Percentiles rank a stretch among this genome's conserved stretches.
These are phyloP conservation scores for Microdochium trichocladiopsis DNA, from an alignment of 2,329 filamentous ascomycete species.

Conservation along the genomic window DNA sequence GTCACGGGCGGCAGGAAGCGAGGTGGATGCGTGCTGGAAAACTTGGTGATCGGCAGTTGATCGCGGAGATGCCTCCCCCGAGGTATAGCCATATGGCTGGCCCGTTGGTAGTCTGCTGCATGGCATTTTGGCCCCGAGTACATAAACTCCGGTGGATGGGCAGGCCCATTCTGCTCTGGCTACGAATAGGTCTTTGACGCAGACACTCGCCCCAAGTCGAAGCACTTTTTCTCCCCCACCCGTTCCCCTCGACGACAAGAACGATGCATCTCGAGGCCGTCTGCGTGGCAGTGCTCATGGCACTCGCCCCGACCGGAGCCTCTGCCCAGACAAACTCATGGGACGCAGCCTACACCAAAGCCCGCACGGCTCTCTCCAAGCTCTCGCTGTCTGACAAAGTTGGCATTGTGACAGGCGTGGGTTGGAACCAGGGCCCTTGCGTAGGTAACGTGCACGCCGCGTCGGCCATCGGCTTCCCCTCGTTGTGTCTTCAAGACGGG, in stretches of 20 bases:
- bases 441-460: constrained; percentile 56
- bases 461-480: constrained; percentile 56
- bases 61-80: background rate
- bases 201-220: no score
- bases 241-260: background rate
- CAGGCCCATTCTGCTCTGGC: no score
- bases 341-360: constrained; percentile 64
- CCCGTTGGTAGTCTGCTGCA: background rate
- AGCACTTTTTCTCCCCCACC: background rate
- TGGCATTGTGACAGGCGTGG: constrained; percentile 69
- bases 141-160: background rate
- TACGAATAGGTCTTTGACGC: no score
- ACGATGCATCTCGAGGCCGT: background rate
- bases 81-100: background rate
- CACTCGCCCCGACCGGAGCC: background rate
- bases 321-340: constrained; percentile 31
- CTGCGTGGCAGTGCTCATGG: background rate
- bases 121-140: background rate
- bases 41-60: background rate
- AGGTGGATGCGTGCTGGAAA: background rate
- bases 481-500: constrained; percentile 73
- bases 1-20: no score
- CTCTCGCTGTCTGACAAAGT: constrained; percentile 73
- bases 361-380: constrained; percentile 56
- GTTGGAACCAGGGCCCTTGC: constrained; percentile 67